Conservation (phyloP, 192 early-diverging fungal species). For the Entophlyctis helioformis region DNA sequence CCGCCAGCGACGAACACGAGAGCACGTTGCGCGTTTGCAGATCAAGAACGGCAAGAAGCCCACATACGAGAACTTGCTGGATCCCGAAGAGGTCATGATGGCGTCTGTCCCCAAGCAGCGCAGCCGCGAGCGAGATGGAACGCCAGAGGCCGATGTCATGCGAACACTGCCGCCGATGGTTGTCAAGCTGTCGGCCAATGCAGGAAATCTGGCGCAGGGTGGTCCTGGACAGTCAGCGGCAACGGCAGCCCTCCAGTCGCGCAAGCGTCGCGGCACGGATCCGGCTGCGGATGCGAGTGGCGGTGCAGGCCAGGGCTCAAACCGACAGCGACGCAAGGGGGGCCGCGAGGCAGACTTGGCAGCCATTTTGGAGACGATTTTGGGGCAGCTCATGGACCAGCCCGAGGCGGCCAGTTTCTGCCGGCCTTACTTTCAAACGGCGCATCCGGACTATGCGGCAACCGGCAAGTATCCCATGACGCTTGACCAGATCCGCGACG, state of each 20-base stretch:
- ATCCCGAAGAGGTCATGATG: too few species aligned
- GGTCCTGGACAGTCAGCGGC: neutral
- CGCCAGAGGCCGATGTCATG: too few species aligned
- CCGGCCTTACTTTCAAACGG: constrained; percentile 26
- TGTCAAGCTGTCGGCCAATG: neutral
- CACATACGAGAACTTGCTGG: too few species aligned
- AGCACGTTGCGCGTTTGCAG: neutral
- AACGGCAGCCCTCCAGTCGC: neutral
- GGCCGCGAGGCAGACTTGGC: constrained; percentile 34
- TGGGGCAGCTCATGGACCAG: constrained; percentile 26
- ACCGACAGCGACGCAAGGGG: constrained; percentile 34
- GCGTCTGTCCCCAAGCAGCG: too few species aligned
- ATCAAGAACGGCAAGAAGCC: constrained; percentile 4
- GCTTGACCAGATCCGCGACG: constrained; percentile 38
- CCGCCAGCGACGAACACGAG: constrained; percentile 7
- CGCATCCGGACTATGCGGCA: constrained; percentile 38
- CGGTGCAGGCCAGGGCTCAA: constrained; percentile 5
- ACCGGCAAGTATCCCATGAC: constrained; percentile 38
- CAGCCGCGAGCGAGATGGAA: too few species aligned
- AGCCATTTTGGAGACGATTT: constrained; percentile 25
- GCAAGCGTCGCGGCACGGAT: constrained; percentile 1
- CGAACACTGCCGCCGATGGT: constrained; percentile 15
- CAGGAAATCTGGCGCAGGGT: neutral
- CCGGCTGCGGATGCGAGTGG: constrained; percentile 1
- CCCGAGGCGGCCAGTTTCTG: constrained; percentile 35